Evolutionary conservation across 495 filamentous ascomycete genomes (phyloP), one percentile per base, ranked within the genome.

Genomic region (Entonaema liquescens): DNA sequence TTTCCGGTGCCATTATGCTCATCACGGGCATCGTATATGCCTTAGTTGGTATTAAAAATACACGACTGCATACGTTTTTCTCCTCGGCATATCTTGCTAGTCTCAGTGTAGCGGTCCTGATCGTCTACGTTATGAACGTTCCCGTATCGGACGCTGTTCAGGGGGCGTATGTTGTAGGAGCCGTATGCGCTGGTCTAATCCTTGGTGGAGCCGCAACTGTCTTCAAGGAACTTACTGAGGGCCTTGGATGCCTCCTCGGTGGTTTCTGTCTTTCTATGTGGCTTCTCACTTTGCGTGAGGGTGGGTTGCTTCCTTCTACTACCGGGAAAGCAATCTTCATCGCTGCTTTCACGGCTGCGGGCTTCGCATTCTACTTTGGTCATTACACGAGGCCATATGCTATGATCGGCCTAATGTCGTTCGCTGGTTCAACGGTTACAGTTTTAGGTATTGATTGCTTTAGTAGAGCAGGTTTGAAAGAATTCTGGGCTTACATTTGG

Each of bases 401-500:
- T 11, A 77, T 96, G 59, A 95, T 98, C 36, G 83, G 79, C 17
- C 87, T 85, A 17, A 93, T 91, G 9, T 89, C 93, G 1, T 95
- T 97, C 74, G 83, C 90, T 28, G 95, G 95, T 12, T 89, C 93
- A 8, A 97, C 93, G 0, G 88, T 87, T 3, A 80, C 90, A 0
- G 84, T 95, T 6, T 78, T 98, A 6, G 95, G 95, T 6, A 92
- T 98, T 59, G 95, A 98, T 77, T 97, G 94, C 77, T 96, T 93
- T 73, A 94, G 90, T 72, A 83, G 89, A 55, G 95, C 94, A 12
- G 95, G 95, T 0, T 79, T 97, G 71, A 97, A 95, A 75, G 95
- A 98, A 75, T 98, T 98, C 65, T 98, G 95, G 95, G 84, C 93
- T 9, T 98, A 97, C 76, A 87, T 97, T 33, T 98, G 95, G 95